Conservation (phyloP, 495 filamentous ascomycete species). For the Bacidia rubella region DNA sequence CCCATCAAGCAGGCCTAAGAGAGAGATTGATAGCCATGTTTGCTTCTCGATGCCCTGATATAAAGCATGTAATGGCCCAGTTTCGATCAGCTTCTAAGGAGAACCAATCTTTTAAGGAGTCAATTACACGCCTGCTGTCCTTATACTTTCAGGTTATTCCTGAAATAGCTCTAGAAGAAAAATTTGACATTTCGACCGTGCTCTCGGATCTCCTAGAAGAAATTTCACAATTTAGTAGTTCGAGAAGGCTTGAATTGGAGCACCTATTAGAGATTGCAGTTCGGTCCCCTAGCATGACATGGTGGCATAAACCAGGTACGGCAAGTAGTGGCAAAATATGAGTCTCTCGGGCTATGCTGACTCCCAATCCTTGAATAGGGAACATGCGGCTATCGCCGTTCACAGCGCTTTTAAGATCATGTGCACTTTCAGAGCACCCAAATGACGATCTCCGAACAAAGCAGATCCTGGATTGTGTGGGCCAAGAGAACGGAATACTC, state of each 20-base stretch:
- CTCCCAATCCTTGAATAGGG: constrained; percentile 19
- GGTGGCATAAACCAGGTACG: constrained; percentile 56
- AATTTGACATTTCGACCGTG: constrained; percentile 68
- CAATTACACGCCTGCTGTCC: constrained; percentile 55
- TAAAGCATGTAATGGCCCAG: constrained; percentile 59
- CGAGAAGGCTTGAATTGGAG: constrained; percentile 47
- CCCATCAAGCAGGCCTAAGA: constrained; percentile 1
- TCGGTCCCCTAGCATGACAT: constrained; percentile 65
- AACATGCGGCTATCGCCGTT: constrained; percentile 44
- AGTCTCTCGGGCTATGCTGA: too few relatives aligned
- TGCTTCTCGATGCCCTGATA: constrained; percentile 58
- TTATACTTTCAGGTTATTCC: constrained; percentile 74
- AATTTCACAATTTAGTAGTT: too few relatives aligned
- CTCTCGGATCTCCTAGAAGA: constrained; percentile 59
- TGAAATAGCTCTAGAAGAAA: constrained; percentile 64
- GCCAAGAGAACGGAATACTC: constrained; percentile 35
- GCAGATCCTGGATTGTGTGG: constrained; percentile 22
- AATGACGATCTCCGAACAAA: constrained; percentile 15
- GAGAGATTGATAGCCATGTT: constrained; percentile 58
- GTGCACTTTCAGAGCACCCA: background rate
- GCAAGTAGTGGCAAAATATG: too few relatives aligned
- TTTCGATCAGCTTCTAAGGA: constrained; percentile 51
- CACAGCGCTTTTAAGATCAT: constrained; percentile 42
- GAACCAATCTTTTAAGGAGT: constrained; percentile 66
- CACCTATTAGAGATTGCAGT: constrained; percentile 62